Conservation (phyloP, 345 rosid genomes). For the Conringia planisiliqua region DNA sequence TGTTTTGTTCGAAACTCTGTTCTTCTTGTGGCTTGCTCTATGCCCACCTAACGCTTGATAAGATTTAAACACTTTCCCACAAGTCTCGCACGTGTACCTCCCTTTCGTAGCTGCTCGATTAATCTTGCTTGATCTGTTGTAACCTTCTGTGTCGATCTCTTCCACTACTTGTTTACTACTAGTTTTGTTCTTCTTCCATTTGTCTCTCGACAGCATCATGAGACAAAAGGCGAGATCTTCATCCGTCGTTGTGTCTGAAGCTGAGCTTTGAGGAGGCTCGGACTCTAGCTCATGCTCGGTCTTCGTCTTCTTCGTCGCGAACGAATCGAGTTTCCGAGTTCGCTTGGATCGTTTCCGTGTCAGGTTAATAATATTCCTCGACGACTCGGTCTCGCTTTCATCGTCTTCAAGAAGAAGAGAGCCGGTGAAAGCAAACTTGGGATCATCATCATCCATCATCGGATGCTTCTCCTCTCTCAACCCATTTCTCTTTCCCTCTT, state of each 20-base stretch:
- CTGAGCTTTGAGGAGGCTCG: constrained; percentile 62
- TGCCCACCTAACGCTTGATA: constrained; percentile 96
- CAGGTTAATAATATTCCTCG: constrained; percentile 44
- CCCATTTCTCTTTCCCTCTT: constrained; percentile 36
- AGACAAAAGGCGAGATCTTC: constrained; percentile 94
- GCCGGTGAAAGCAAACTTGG: constrained; percentile 47
- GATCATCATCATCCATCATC: constrained; percentile 56
- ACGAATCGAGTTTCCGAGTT: constrained; percentile 39
- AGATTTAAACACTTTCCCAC: constrained; percentile 73
- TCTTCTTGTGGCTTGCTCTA: constrained; percentile 86
- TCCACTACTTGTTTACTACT: constrained; percentile 24
- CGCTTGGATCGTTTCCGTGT: constrained; percentile 66
- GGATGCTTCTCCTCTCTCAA: constrained; percentile 56
- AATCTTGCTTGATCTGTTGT: constrained; percentile 27
- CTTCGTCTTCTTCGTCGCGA: constrained; percentile 21
- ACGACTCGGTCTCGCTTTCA: constrained; percentile 83
- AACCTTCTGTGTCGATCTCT: constrained; percentile 41
- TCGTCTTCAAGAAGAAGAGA: constrained; percentile 60
- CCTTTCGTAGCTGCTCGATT: constrained; percentile 34
- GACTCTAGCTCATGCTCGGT: constrained; percentile 49
- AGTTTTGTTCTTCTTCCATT: constrained; percentile 55
- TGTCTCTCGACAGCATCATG: constrained; percentile 85
- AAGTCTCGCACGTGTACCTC: constrained; percentile 75
- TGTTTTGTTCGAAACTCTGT: constrained; percentile 35
- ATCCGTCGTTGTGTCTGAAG: constrained; percentile 73